Evolutionary conservation across 257 asterid genomes (phyloP), one percentile per base, ranked within the genome.

Genomic region (Buddleja alternifolia): DNA sequence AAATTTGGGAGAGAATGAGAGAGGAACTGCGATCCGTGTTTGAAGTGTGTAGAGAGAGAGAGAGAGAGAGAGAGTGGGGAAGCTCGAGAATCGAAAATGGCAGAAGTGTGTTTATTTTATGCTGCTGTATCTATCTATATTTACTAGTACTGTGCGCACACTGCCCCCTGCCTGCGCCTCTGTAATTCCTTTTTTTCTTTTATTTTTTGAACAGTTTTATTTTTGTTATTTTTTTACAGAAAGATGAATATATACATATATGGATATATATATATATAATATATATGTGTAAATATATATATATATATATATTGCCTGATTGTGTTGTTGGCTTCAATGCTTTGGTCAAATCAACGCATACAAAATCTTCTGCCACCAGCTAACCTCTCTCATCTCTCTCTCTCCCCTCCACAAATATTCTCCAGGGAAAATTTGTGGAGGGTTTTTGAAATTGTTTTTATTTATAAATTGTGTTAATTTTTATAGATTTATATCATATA

Each of bases 61-160:
- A 29, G 56, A 9, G 74, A 48, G 37, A 12, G 57, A 21, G 39
- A 12, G 41, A 55, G 62, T 0, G 10, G 11, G 48, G 11, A 14
- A 14, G 6, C 96, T 81, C 95, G 87, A 63, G 81, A 85, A 84
- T 85, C 97, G 92, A 85, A 83, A 87, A 77, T 82, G 84, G 85
- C 81, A 81, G 83, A 60, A 63, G 70, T 57, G 79, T 76, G 73
- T 71, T 72, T 60, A 73, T 77, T 80, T 76, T 83, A 80, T 83
- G 88, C 77, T 71, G 75, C 37, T 56, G 70, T 42, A 29, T 29
- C 5, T 29, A 29, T 29, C 5, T 29, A 29, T 29, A 5, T 29
- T 29, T 29, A 5, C 34, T 29, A 5, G 3, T n/a, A n/a, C n/a
- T n/a, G n/a, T n/a, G n/a, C n/a, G n/a, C n/a, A n/a, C n/a, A n/a